phyloP scores from a whole-genome alignment of 2,329 filamentous ascomycete genomes.

The Calonectria henricotiae region DNA sequence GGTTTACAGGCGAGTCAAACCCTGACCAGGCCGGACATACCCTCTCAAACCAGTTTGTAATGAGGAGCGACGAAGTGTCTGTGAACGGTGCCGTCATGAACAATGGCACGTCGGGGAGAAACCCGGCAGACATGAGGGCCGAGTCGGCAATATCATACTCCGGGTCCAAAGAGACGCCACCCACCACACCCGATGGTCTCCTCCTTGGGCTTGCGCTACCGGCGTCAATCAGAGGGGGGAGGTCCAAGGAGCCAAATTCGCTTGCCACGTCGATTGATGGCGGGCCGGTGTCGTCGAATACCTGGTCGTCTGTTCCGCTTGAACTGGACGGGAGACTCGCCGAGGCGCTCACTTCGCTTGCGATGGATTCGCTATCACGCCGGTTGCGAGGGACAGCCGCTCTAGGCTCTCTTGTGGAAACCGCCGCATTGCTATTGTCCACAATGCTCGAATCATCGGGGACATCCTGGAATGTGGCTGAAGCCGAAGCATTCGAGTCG shows the following conservation, averaged over 20 bases:
- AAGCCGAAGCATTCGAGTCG: slow-evolving; percentile 16
- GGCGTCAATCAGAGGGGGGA: neutral
- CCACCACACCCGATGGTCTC: slow-evolving; percentile 2
- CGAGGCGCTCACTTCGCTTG: slow-evolving; percentile 15
- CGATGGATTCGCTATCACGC: slow-evolving; percentile 22
- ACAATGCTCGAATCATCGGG: slow-evolving; percentile 5
- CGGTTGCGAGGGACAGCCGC: neutral
- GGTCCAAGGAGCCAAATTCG: neutral
- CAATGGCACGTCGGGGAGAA: slow-evolving; percentile 40
- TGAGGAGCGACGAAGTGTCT: slow-evolving; percentile 56
- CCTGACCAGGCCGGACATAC: slow-evolving; percentile 62
- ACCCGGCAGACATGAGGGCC: slow-evolving; percentile 33
- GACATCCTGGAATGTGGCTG: slow-evolving; percentile 15
- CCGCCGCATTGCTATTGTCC: neutral
- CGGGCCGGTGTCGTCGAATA: neutral
- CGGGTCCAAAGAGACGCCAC: slow-evolving; percentile 8
- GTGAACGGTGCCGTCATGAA: slow-evolving; percentile 48
- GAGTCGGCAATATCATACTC: slow-evolving; percentile 25
- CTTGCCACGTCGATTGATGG: neutral
- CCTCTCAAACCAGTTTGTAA: slow-evolving; percentile 60
- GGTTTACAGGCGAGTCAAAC: slow-evolving; percentile 60
- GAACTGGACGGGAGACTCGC: slow-evolving; percentile 14
- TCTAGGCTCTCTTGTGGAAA: neutral
- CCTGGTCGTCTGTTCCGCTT: slow-evolving; percentile 19
- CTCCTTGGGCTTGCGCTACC: slow-evolving; percentile 9